phyloP scores from a whole-genome alignment of 1,284 basidiomycete genomes.

The Hymenochaete sp. region DNA sequence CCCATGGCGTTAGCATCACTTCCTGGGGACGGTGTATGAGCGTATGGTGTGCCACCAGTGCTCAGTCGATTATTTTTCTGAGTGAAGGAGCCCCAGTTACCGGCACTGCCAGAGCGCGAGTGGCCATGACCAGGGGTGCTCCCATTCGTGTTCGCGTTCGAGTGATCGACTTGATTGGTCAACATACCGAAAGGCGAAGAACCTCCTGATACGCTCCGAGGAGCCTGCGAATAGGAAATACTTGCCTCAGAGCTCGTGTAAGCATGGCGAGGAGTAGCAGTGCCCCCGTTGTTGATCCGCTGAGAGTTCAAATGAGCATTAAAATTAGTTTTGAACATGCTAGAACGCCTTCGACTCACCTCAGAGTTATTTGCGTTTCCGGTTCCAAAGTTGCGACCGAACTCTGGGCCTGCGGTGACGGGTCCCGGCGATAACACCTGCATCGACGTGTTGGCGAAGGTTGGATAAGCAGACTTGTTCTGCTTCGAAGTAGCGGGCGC shows the following conservation, averaged over 20 bases:
- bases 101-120: slow-evolving; percentile 65
- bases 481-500: slow-evolving; percentile 51
- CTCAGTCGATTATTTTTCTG: slow-evolving; percentile 44
- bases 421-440: slow-evolving; percentile 67
- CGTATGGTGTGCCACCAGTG: slow-evolving; percentile 37
- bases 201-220: slow-evolving; percentile 33
- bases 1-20: slow-evolving; percentile 37
- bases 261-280: slow-evolving; percentile 56
- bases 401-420: slow-evolving; percentile 72
- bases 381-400: slow-evolving; percentile 57
- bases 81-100: slow-evolving; percentile 62
- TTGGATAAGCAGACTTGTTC: slow-evolving; percentile 76
- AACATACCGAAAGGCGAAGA: slow-evolving; percentile 39
- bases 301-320: slow-evolving; percentile 25
- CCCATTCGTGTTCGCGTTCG: too few species aligned
- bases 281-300: slow-evolving; percentile 44
- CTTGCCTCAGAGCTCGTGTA: slow-evolving; percentile 62
- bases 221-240: slow-evolving; percentile 42
- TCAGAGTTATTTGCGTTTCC: slow-evolving; percentile 63
- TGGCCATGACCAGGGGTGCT: slow-evolving; percentile 53
- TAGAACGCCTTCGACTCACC: too few species aligned
- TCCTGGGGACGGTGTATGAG: slow-evolving; percentile 46
- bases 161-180: slow-evolving; percentile 31
- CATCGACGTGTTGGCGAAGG: slow-evolving; percentile 64
- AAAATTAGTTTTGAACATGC: too few species aligned